Evolutionary conservation across 441 rosid species (phyloP).

Genomic region (Rhodomyrtus psidioides): DNA sequence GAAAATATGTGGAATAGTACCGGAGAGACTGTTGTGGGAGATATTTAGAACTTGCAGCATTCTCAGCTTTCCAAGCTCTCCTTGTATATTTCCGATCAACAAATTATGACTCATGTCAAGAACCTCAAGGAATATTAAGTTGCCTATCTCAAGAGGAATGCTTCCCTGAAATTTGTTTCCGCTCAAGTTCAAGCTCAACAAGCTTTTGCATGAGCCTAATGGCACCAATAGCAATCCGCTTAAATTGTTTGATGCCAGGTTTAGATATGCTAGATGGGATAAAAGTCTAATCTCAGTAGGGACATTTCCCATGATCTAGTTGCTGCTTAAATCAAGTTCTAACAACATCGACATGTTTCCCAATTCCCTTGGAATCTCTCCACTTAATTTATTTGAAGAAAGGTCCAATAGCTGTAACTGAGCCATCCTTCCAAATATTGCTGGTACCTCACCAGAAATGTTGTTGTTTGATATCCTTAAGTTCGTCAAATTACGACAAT

Average conservation of each 20-base stretch:
- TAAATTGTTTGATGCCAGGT: not conserved
- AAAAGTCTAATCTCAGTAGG: not conserved
- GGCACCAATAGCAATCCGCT: rapidly evolving
- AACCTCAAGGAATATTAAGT: not conserved
- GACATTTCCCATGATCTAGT: rapidly evolving
- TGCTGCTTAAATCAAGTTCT: not conserved
- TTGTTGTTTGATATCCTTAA: not conserved
- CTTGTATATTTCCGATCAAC: not conserved
- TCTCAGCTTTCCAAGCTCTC: not conserved
- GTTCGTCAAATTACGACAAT: not conserved
- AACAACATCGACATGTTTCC: not conserved
- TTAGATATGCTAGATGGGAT: rapidly evolving
- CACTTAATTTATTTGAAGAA: not conserved
- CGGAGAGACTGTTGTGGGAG: not conserved
- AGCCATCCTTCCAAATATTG: not conserved
- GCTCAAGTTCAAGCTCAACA: not conserved
- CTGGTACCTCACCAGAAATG: not conserved
- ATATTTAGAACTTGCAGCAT: not conserved
- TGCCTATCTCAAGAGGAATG: not conserved
- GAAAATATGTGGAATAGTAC: not conserved
- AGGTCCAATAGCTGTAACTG: rapidly evolving
- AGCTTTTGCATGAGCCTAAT: not conserved
- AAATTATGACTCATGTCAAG: not conserved
- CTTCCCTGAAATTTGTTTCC: not conserved
- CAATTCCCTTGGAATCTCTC: not conserved